Evolutionary conservation across 2,329 filamentous ascomycete species (phyloP).

Genomic region (Neoascochyta sp.): DNA sequence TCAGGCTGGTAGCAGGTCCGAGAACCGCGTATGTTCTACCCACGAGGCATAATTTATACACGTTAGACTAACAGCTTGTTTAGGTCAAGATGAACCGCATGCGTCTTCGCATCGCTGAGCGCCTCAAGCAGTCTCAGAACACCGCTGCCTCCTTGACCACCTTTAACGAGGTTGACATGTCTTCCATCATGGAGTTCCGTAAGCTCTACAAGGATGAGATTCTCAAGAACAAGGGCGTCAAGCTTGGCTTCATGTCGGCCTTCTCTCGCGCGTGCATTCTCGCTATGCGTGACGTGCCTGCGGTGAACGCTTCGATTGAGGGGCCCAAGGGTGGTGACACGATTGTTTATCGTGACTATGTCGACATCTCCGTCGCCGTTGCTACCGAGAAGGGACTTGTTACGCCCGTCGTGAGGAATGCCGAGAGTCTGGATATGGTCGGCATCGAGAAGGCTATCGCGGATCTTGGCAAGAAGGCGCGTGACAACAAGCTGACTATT

Average conservation of each 20-base stretch:
- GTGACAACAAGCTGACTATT: slow-evolving; percentile 93
- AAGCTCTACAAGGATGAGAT: slow-evolving; percentile 97
- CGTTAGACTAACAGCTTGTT: slow-evolving; percentile 14
- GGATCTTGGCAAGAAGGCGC: slow-evolving; percentile 94
- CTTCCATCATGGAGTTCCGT: slow-evolving; percentile 91
- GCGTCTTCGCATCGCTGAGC: slow-evolving; percentile 94
- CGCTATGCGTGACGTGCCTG: slow-evolving; percentile 91
- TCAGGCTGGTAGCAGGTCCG: slow-evolving; percentile 70
- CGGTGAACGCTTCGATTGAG: slow-evolving; percentile 95
- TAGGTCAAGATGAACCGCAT: slow-evolving; percentile 99
- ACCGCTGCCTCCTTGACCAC: slow-evolving; percentile 95
- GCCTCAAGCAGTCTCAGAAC: slow-evolving; percentile 98
- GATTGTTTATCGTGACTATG: slow-evolving; percentile 96
- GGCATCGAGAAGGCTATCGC: slow-evolving; percentile 88
- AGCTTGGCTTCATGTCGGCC: slow-evolving; percentile 99
- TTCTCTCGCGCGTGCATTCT: slow-evolving; percentile 87
- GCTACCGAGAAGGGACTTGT: slow-evolving; percentile 97
- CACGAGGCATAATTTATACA: too few species aligned
- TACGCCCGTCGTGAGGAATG: slow-evolving; percentile 92
- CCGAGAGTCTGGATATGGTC: slow-evolving; percentile 81
- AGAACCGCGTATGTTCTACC: slow-evolving; percentile 71
- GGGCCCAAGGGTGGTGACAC: slow-evolving; percentile 93
- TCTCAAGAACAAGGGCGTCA: slow-evolving; percentile 92
- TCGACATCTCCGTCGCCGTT: slow-evolving; percentile 95
- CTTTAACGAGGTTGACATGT: slow-evolving; percentile 99